phyloP scores from a whole-genome alignment of 2,329 filamentous ascomycete species.

The Penicillium sp. region DNA sequence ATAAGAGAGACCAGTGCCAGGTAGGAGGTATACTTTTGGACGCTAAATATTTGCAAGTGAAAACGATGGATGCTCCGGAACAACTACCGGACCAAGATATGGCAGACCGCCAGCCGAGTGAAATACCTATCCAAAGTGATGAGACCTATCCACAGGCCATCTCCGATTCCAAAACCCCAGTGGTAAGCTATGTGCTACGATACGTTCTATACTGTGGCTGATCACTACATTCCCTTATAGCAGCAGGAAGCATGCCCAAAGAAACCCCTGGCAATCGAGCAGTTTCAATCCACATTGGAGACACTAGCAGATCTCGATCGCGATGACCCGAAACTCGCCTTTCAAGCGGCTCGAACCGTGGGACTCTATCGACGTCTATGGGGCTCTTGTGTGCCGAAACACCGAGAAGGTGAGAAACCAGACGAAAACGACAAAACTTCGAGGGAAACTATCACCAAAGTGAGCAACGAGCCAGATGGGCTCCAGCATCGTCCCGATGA shows the following conservation, averaged over 20 bases:
- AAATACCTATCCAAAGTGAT: not conserved
- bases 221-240: not conserved
- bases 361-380: not conserved
- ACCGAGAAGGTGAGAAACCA: not conserved
- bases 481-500: conserved; percentile 2
- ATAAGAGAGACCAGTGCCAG: not conserved
- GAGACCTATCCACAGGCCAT: not conserved
- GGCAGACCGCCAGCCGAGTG: not conserved
- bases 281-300: not conserved
- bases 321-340: not conserved
- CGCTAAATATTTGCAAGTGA: not conserved
- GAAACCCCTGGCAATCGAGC: not conserved
- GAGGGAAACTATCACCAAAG: not conserved
- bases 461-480: conserved; percentile 2
- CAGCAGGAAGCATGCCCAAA: not conserved
- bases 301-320: not conserved
- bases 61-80: not conserved
- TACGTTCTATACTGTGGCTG: not conserved
- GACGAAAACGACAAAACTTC: not conserved
- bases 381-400: not conserved
- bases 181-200: not conserved
- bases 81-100: not conserved
- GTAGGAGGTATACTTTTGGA: not conserved
- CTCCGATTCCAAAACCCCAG: not conserved
- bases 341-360: not conserved